phyloP scores from a whole-genome alignment of 73 alveolate genomes.

The Paramecium pentaurelia region DNA sequence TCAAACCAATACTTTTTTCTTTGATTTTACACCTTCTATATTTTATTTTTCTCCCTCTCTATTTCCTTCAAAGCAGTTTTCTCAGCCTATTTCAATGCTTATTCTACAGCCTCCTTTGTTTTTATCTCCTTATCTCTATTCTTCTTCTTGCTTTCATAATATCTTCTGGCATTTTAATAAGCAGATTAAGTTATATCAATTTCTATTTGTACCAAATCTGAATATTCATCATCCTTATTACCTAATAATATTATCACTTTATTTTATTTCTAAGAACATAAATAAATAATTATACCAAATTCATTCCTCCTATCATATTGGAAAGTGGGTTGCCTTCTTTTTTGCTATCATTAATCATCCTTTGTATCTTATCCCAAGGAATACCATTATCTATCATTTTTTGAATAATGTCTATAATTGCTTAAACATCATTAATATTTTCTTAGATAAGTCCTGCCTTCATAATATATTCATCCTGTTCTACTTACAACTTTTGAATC shows the following conservation, averaged over 20 bases:
- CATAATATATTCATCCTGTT: conserved; percentile 70
- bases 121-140: conserved; percentile 71
- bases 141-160: conserved; percentile 75
- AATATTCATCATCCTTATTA: conserved; percentile 62
- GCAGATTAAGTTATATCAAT: conserved; percentile 72
- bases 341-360: conserved; percentile 85
- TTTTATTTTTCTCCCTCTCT: conserved; percentile 66
- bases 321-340: conserved; percentile 87
- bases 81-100: conserved; percentile 82
- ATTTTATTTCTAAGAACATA: conserved; percentile 53
- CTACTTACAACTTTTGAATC: conserved; percentile 72
- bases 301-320: conserved; percentile 67
- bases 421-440: conserved; percentile 72
- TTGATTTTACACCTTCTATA: conserved; percentile 59
- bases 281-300: conserved; percentile 37
- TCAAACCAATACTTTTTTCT: conserved; percentile 89
- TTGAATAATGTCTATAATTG: conserved; percentile 71
- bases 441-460: conserved; percentile 79
- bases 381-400: conserved; percentile 72
- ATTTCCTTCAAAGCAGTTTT: conserved; percentile 76
- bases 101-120: conserved; percentile 75
- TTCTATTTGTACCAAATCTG: conserved; percentile 50
- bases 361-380: conserved; percentile 78
- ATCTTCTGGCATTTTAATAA: conserved; percentile 74
- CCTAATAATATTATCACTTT: conserved; percentile 64